These are phyloP conservation scores for Beta lomatogona DNA, from an alignment of 179 eudicot genomes.

Conservation along the genomic window DNA sequence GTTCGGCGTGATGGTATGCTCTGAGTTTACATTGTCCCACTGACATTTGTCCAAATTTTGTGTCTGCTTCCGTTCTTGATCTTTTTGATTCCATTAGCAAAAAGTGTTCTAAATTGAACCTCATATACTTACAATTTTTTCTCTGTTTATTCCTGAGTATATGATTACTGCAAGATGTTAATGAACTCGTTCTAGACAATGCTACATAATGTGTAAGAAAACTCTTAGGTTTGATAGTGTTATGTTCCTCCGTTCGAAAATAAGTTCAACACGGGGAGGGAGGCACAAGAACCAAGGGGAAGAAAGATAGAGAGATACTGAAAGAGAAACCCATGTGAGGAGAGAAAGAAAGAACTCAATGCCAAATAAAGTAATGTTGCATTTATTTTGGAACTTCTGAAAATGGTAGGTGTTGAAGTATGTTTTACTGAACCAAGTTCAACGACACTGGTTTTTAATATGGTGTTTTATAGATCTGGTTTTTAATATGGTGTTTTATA, in stretches of 20 bases:
- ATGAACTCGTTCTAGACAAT: background rate
- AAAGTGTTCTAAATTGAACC: background rate
- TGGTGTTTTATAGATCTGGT: background rate
- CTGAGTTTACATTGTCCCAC: background rate
- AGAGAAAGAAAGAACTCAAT: too few species aligned
- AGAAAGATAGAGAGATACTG: too few species aligned
- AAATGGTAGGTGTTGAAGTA: too few species aligned
- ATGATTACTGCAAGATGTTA: too few species aligned
- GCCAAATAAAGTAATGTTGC: too few species aligned
- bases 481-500: background rate
- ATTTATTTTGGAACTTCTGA: too few species aligned
- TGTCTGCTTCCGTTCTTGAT: background rate
- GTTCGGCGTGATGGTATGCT: conserved; percentile 66
- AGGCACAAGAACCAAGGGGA: too few species aligned
- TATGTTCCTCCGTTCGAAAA: background rate
- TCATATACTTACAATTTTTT: background rate
- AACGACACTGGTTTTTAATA: background rate
- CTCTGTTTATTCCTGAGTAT: background rate
- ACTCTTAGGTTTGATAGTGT: background rate
- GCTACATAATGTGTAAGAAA: too few species aligned
- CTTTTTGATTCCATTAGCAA: background rate
- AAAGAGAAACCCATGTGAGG: too few species aligned
- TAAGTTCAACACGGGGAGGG: too few species aligned
- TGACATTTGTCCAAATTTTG: background rate
- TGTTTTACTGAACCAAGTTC: too few species aligned